Conservation (phyloP, 1,284 basidiomycete species). For the Leccinum pachyderme region DNA sequence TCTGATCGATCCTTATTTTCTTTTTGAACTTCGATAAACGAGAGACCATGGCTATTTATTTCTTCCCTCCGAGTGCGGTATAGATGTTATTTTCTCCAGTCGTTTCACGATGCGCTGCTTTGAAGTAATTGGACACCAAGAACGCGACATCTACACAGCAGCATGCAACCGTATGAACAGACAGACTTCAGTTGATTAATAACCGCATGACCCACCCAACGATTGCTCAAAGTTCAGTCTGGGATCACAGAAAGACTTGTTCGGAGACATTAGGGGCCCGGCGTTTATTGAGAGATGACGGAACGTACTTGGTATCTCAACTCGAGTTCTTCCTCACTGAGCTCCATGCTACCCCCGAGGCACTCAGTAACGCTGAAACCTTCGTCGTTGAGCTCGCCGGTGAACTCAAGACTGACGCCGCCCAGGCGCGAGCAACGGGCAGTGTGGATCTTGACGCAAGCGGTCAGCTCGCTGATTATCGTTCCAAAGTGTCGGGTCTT, state of each 20-base stretch:
- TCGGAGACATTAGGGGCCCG: background rate
- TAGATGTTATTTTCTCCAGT: slow-evolving; percentile 30
- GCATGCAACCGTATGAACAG: background rate
- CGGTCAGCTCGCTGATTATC: slow-evolving; percentile 85
- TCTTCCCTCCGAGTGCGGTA: slow-evolving; percentile 30
- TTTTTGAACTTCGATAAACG: too few relatives aligned
- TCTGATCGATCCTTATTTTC: too few relatives aligned
- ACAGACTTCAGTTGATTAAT: background rate
- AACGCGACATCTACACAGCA: slow-evolving; percentile 65
- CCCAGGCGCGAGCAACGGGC: slow-evolving; percentile 71
- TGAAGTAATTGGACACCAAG: slow-evolving; percentile 76
- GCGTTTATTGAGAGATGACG: background rate
- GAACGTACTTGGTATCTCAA: slow-evolving; percentile 67
- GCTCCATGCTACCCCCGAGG: slow-evolving; percentile 79
- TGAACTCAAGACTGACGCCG: slow-evolving; percentile 98
- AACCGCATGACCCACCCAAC: slow-evolving; percentile 50
- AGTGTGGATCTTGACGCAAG: slow-evolving; percentile 80
- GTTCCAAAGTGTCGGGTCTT: slow-evolving; percentile 92
- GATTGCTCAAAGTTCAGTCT: slow-evolving; percentile 82
- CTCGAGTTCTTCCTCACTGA: slow-evolving; percentile 69
- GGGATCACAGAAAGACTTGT: slow-evolving; percentile 77
- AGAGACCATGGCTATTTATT: slow-evolving; percentile 4
- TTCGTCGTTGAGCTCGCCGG: slow-evolving; percentile 90
- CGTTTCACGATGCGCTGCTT: slow-evolving; percentile 52
- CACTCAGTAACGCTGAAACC: slow-evolving; percentile 92